Conservation (phyloP, 495 filamentous ascomycete species). For the Lophiostoma macrostomum region DNA sequence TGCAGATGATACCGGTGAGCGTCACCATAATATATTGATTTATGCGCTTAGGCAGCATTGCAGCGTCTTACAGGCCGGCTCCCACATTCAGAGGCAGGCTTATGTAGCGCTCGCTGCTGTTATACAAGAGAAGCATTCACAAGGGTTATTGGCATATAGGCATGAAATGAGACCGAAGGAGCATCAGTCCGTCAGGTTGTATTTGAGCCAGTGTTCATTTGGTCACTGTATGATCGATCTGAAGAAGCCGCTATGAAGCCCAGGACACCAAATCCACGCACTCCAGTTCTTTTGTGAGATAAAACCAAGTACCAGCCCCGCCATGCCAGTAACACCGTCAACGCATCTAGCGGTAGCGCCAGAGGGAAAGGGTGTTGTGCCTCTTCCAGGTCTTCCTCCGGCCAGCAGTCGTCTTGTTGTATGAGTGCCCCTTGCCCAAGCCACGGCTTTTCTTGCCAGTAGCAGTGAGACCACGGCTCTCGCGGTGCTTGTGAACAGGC, state of each 20-base stretch:
- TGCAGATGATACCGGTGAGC: slow-evolving; percentile 8
- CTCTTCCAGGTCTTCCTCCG: slow-evolving; percentile 99
- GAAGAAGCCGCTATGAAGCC: slow-evolving; percentile 9
- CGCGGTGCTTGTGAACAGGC: slow-evolving; percentile 99
- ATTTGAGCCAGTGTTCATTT: neutral
- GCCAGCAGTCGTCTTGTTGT: slow-evolving; percentile 94
- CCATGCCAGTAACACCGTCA: slow-evolving; percentile 13
- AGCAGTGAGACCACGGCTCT: slow-evolving; percentile 90
- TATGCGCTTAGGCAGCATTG: too few relatives aligned
- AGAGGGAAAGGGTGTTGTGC: slow-evolving; percentile 96
- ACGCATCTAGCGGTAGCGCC: slow-evolving; percentile 67
- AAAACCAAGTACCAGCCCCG: slow-evolving; percentile 4
- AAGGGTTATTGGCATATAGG: too few relatives aligned
- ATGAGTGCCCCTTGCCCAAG: slow-evolving; percentile 96
- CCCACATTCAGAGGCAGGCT: too few relatives aligned
- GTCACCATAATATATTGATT: too few relatives aligned
- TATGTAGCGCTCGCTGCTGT: too few relatives aligned
- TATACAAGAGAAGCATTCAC: too few relatives aligned
- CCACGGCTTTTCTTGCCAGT: slow-evolving; percentile 99
- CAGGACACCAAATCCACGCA: slow-evolving; percentile 11
- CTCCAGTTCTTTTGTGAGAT: slow-evolving; percentile 7
- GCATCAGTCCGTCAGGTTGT: slow-evolving; percentile 13
- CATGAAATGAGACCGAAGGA: too few relatives aligned
- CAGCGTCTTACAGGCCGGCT: too few relatives aligned
- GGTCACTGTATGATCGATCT: neutral